phyloP scores from a whole-genome alignment of 2,329 filamentous ascomycete species.

The Pezicula radicicola region DNA sequence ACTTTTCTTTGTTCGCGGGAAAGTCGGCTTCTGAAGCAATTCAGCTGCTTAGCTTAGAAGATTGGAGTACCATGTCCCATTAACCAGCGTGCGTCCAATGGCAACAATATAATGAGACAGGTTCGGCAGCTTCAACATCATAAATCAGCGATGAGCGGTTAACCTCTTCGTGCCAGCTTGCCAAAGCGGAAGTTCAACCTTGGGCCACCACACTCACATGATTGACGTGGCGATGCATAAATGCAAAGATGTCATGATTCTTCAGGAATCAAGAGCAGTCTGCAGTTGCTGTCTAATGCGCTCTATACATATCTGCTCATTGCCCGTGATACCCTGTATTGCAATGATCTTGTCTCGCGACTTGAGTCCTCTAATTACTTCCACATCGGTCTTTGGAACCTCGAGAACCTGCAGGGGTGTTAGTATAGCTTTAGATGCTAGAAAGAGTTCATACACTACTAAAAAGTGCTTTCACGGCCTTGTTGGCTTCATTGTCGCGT shows the following conservation, averaged over 20 bases:
- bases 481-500: constrained; percentile 66
- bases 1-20: too few species aligned
- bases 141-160: too few species aligned
- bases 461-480: constrained; percentile 60
- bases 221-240: too few species aligned
- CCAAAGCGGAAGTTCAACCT: too few species aligned
- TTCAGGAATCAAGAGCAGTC: constrained; percentile 6
- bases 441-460: constrained; percentile 45
- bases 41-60: too few species aligned
- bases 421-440: background rate
- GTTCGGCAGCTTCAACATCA: too few species aligned
- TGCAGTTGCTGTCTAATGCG: constrained; percentile 19
- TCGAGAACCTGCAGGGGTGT: constrained; percentile 44
- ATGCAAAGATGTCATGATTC: background rate
- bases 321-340: constrained; percentile 25
- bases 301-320: constrained; percentile 28
- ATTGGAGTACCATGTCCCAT: too few species aligned
- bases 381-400: constrained; percentile 61
- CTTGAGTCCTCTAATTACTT: constrained; percentile 60
- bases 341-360: constrained; percentile 61
- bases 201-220: too few species aligned
- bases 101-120: too few species aligned
- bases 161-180: too few species aligned
- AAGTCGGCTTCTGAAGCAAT: too few species aligned
- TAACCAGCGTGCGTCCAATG: too few species aligned